A percentile compares a stretch with the other conserved stretches of the same genome.
Evolutionary conservation across 331 rosid species (phyloP).

Genomic region (Pyracantha coccinea): DNA sequence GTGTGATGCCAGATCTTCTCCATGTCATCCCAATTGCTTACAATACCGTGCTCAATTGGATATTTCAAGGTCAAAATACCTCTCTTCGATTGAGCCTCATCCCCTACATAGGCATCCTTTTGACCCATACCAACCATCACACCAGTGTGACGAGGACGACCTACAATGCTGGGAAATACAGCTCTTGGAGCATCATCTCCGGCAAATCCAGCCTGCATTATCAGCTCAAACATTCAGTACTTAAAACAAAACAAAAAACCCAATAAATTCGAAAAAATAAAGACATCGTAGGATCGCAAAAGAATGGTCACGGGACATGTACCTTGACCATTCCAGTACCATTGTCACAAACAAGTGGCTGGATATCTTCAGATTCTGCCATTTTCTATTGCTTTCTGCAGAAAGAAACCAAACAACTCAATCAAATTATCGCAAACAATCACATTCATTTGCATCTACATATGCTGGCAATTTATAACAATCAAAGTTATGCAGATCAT

Average conservation of each 20-base stretch:
- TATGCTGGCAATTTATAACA: neutral
- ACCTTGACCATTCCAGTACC: constrained; percentile 99
- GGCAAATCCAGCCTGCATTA: constrained; percentile 75
- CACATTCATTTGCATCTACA: neutral
- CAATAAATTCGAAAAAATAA: too few relatives aligned
- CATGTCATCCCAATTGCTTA: constrained; percentile 95
- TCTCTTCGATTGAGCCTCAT: constrained; percentile 84
- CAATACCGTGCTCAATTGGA: constrained; percentile 88
- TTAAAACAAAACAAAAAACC: too few relatives aligned
- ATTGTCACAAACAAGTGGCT: constrained; percentile 89
- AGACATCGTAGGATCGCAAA: neutral
- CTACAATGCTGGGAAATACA: constrained; percentile 80
- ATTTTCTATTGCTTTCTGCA: constrained; percentile 35
- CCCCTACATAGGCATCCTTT: constrained; percentile 84
- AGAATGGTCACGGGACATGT: constrained; percentile 16
- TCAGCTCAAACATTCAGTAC: neutral
- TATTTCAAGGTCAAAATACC: constrained; percentile 85
- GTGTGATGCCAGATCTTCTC: constrained; percentile 99
- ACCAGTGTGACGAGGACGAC: constrained; percentile 85
- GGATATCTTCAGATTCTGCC: constrained; percentile 95
- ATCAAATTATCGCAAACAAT: neutral
- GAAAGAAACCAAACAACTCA: neutral
- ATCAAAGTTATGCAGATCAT: neutral
- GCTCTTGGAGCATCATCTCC: constrained; percentile 93
- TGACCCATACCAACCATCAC: constrained; percentile 97